Evolutionary conservation across 768 basidiomycete species (phyloP), one percentile per base, ranked within the genome.

Genomic region (Tricholoma matsutake): DNA sequence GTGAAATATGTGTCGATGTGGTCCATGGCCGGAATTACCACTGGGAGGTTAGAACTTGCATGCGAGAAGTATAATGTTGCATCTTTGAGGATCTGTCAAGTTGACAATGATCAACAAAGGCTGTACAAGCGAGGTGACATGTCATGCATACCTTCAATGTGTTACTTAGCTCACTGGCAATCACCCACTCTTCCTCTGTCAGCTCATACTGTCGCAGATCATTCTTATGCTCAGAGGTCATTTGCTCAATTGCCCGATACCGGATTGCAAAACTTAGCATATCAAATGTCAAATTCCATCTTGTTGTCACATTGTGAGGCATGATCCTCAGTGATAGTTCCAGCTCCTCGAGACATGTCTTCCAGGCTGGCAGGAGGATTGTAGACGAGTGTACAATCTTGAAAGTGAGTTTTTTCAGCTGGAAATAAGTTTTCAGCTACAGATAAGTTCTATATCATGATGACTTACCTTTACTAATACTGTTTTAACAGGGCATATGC

Each of bases 271-370:
- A 69, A 1, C 64, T 20, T 0, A 75, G 58, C 75, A 78, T 76
- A 51, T 75, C 61, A 54, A 62, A 76, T 1, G 68, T 71, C 0
- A 71, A 77, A 54, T 77, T 78, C 77, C 75, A 78, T 1, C 69
- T 62, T 0, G 75, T 78, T 0, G 41, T n/a, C 1, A 78, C 74
- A 58, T 78, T 73, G 0, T 70, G 68, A 2, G 73, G 76, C 55
- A 77, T 72, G 39, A 45, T 45, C 43, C 43, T 1, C 20, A 45
- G 20, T 9, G 8, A 1, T 9, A 71, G 16, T 1, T 63, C 47
- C 20, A 62, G 56, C 1, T 62, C 35, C 13, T 29, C 28, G 9
- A 73, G 60, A 0, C 57, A 29, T 11, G 45, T 16, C 0, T 65
- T 47, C 75, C 76, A 77, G 6, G 47, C 58, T 0, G 75, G 76